Evolutionary conservation across 441 rosid species (phyloP).

Genomic region (Rhodomyrtus psidioides): DNA sequence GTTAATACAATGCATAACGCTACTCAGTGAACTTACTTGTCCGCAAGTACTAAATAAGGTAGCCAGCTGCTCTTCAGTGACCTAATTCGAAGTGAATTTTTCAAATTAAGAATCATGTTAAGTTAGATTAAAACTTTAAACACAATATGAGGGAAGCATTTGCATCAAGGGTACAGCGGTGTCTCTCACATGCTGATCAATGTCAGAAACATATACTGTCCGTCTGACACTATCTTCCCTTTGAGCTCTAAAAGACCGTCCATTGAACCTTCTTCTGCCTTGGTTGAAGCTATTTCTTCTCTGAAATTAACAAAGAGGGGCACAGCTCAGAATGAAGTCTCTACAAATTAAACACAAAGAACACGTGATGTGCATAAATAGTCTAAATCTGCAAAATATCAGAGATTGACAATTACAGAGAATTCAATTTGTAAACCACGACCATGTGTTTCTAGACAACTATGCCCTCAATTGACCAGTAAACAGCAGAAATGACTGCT

Average conservation of each 20-base stretch:
- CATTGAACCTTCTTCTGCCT: slow-evolving; percentile 44
- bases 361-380: not conserved
- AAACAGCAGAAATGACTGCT: not conserved
- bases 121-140: not conserved
- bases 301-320: slow-evolving; percentile 16
- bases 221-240: slow-evolving; percentile 58
- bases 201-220: slow-evolving; percentile 71
- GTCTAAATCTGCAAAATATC: not conserved
- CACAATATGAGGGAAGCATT: not conserved
- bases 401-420: not conserved
- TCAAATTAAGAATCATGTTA: not conserved
- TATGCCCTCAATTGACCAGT: not conserved
- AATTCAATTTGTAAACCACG: not conserved
- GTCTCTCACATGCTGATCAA: slow-evolving; percentile 58
- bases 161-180: not conserved
- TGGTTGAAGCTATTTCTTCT: slow-evolving; percentile 44
- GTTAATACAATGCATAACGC: not conserved
- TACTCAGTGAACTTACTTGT: slow-evolving; percentile 37
- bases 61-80: slow-evolving; percentile 69
- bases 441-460: not conserved
- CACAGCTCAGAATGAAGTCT: slow-evolving; percentile 4
- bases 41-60: slow-evolving; percentile 50
- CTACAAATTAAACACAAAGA: not conserved
- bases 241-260: slow-evolving; percentile 49
- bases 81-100: slow-evolving; percentile 20